Evolutionary conservation across 495 filamentous ascomycete species (phyloP).

Genomic region (Cudoniella acicularis): DNA sequence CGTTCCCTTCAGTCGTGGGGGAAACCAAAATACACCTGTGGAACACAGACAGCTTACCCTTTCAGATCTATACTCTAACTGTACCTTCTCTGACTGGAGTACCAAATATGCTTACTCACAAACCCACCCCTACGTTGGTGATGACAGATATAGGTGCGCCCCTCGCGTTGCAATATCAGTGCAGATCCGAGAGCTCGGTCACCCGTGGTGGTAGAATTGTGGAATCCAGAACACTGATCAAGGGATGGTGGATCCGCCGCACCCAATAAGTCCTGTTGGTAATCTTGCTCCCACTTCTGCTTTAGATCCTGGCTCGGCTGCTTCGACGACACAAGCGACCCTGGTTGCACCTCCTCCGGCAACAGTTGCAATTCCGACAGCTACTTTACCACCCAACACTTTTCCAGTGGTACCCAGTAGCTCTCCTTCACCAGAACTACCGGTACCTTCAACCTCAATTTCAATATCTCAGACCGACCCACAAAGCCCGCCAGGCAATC

Average conservation of each 20-base stretch:
- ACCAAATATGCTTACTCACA: background rate
- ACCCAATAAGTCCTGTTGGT: background rate
- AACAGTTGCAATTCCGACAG: too few relatives aligned
- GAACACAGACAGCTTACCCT: background rate
- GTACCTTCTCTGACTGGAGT: background rate
- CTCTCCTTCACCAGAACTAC: too few relatives aligned
- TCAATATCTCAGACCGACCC: too few relatives aligned
- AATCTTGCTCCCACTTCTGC: background rate
- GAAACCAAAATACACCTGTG: background rate
- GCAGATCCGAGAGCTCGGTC: background rate
- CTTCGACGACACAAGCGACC: background rate
- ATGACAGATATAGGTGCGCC: background rate
- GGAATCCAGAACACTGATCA: background rate
- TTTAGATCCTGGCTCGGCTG: background rate
- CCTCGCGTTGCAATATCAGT: background rate
- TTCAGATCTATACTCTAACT: background rate
- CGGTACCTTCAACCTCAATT: too few relatives aligned
- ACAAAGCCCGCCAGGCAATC: too few relatives aligned
- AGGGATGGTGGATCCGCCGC: background rate
- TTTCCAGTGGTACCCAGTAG: too few relatives aligned
- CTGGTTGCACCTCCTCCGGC: background rate
- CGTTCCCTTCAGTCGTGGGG: background rate
- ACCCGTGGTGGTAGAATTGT: background rate
- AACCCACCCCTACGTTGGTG: background rate
- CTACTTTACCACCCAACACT: too few relatives aligned